Percentiles rank a stretch among this genome's conserved stretches.
Conservation (phyloP, 805 yeast genomes). For the Tetrapisispora pingtungensis region DNA sequence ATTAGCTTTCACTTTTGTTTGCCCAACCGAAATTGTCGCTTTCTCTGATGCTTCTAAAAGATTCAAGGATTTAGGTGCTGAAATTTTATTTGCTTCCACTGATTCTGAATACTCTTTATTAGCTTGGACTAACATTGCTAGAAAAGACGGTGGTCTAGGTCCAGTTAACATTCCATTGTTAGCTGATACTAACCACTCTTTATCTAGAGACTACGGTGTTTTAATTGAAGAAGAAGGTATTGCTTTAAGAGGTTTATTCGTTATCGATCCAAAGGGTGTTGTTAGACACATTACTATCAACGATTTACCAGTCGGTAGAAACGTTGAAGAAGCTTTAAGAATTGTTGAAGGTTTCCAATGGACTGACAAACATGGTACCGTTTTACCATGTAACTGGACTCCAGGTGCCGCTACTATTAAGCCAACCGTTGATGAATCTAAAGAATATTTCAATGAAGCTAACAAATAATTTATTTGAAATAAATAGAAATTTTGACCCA, state of each 20-base stretch:
- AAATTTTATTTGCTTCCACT: slow-evolving; percentile 91
- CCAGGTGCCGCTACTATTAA: slow-evolving; percentile 90
- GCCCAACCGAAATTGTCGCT: slow-evolving; percentile 99
- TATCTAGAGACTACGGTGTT: slow-evolving; percentile 95
- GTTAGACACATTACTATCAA: slow-evolving; percentile 96
- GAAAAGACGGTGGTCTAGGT: slow-evolving; percentile 98
- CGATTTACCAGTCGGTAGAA: slow-evolving; percentile 99
- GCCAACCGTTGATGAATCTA: slow-evolving; percentile 68
- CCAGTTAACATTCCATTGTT: slow-evolving; percentile 87
- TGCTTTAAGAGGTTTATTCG: slow-evolving; percentile 95
- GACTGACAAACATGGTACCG: slow-evolving; percentile 98
- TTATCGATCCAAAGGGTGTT: slow-evolving; percentile 91
- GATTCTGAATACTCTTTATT: slow-evolving; percentile 96
- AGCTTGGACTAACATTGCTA: slow-evolving; percentile 96
- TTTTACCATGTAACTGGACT: slow-evolving; percentile 99
- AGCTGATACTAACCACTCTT: slow-evolving; percentile 93
- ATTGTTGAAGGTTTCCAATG: slow-evolving; percentile 98
- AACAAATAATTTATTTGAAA: no score
- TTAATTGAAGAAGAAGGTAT: slow-evolving; percentile 92
- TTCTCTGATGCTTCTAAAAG: slow-evolving; percentile 91
- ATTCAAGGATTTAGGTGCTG: slow-evolving; percentile 78
- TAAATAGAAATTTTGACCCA: no score
- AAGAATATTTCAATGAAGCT: slow-evolving; percentile 65
- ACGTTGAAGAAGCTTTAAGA: slow-evolving; percentile 96
- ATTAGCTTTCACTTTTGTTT: slow-evolving; percentile 97